These are phyloP conservation scores for Chlorella sp. DNA, from an alignment of 139 green algal genomes.

Conservation along the genomic window DNA sequence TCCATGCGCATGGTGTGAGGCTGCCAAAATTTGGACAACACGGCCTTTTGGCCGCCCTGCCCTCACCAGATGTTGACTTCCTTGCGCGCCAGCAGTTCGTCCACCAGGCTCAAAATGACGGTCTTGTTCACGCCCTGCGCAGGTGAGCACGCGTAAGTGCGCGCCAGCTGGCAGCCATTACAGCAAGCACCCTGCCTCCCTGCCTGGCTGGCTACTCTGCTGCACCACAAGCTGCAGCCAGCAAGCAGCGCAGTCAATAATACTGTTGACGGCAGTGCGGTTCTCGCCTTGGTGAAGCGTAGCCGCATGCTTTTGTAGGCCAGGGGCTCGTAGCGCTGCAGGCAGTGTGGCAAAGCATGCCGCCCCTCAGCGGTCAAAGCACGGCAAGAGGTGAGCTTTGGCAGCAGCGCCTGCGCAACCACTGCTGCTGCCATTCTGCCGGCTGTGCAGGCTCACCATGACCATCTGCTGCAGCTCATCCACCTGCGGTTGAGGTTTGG, in stretches of 20 bases:
- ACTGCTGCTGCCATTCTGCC: no score
- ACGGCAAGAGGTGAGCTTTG: no score
- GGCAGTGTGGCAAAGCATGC: no score
- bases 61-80: slow-evolving; percentile 48
- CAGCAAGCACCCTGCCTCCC: no score
- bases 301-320: slow-evolving; percentile 34
- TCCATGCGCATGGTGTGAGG: no score
- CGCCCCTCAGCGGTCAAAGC: no score
- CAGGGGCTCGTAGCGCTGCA: slow-evolving; percentile 20
- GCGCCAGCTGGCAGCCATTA: no score
- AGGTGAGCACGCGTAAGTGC: background rate
- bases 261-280: background rate
- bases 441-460: background rate
- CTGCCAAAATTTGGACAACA: no score
- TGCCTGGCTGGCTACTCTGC: no score
- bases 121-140: slow-evolving; percentile 43
- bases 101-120: slow-evolving; percentile 35
- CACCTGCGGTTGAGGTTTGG: slow-evolving; percentile 9
- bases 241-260: background rate
- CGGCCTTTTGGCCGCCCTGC: no score
- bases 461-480: slow-evolving; percentile 45
- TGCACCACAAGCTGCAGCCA: background rate
- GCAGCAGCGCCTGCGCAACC: no score
- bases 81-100: slow-evolving; percentile 38
- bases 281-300: slow-evolving; percentile 15